Conservation (phyloP, 179 eudicot species). For the Beta lomatogona region DNA sequence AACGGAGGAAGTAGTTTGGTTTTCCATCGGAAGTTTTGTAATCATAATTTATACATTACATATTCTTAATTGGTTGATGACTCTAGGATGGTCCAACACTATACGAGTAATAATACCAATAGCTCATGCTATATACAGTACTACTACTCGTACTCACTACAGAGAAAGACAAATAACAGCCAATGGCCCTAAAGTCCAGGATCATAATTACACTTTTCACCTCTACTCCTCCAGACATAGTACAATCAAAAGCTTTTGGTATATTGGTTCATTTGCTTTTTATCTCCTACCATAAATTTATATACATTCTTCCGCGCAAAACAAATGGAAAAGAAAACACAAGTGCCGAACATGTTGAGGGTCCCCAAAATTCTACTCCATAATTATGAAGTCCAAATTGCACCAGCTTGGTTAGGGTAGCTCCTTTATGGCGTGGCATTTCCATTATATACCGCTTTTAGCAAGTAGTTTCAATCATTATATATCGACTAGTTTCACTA, state of each 20-base stretch:
- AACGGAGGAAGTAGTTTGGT: no score
- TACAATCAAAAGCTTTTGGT: conserved; percentile 25
- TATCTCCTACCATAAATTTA: not conserved
- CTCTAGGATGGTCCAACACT: not conserved
- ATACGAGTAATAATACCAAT: not conserved
- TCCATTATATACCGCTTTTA: no score
- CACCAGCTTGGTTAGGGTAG: no score
- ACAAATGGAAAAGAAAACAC: not conserved
- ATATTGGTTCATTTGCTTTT: conserved; percentile 15
- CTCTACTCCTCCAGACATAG: not conserved
- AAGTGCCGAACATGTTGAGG: not conserved
- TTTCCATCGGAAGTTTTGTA: no score
- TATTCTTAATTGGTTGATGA: no score
- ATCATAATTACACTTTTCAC: conserved; percentile 17
- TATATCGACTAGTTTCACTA: no score
- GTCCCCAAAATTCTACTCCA: no score
- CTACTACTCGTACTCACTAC: not conserved
- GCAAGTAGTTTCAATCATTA: no score
- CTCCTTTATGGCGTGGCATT: no score
- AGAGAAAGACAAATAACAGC: conserved; percentile 16
- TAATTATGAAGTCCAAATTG: no score
- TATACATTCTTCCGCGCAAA: not conserved
- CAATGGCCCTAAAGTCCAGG: conserved; percentile 9
- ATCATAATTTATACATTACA: no score
- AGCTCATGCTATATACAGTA: not conserved